These are phyloP conservation scores for Talaromyces funiculosus DNA, from an alignment of 2,329 filamentous ascomycete genomes.

Conservation along the genomic window DNA sequence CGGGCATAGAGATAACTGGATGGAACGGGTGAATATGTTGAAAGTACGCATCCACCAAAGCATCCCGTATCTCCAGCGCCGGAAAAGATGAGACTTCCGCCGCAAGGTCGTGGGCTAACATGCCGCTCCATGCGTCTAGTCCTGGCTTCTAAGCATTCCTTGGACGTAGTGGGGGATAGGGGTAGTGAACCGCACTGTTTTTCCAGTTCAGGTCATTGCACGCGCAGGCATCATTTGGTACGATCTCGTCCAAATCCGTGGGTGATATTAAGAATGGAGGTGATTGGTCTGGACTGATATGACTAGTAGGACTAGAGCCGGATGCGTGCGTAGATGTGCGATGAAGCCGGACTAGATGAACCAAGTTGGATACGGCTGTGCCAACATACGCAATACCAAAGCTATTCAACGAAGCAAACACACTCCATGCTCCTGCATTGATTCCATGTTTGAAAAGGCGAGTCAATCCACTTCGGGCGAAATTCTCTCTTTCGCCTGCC, in stretches of 20 bases:
- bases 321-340: neutral
- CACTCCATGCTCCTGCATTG: neutral
- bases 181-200: neutral
- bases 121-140: neutral
- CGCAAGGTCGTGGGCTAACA: neutral
- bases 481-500: neutral
- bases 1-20: constrained; percentile 22
- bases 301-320: neutral
- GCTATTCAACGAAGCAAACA: constrained; percentile 2
- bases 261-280: neutral
- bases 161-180: constrained; percentile 5
- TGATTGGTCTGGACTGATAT: neutral
- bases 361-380: constrained; percentile 4
- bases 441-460: constrained; percentile 7
- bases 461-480: neutral
- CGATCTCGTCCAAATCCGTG: neutral
- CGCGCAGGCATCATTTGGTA: neutral
- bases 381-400: constrained; percentile 9
- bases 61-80: constrained; percentile 17
- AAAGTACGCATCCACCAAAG: constrained; percentile 24
- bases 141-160: constrained; percentile 5
- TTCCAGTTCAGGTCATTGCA: neutral
- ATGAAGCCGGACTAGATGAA: constrained; percentile 7
- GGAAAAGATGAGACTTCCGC: constrained; percentile 3
- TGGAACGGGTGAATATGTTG: constrained; percentile 24